A percentile compares a stretch with the other conserved stretches of the same genome.
Evolutionary conservation across 495 filamentous ascomycete species (phyloP).

Genomic region (Daldinia loculata): DNA sequence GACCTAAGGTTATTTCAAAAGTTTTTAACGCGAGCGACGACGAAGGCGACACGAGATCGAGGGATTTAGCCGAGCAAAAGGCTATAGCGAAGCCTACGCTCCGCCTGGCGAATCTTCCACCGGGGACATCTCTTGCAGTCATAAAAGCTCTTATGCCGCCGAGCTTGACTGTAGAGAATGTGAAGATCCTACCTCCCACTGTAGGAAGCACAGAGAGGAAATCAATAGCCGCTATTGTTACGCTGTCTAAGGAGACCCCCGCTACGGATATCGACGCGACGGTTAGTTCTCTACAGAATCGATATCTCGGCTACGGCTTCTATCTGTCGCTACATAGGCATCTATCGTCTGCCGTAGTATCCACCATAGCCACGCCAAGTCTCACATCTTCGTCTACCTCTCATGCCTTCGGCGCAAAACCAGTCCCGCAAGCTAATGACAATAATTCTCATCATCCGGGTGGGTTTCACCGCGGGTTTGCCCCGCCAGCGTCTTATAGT

Average conservation of each 20-base stretch:
- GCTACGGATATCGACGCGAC: conserved; percentile 84
- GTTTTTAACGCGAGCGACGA: conserved; percentile 58
- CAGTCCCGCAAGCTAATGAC: conserved; percentile 59
- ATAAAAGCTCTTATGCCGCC: conserved; percentile 77
- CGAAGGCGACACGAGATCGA: conserved; percentile 47
- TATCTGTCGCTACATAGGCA: conserved; percentile 82
- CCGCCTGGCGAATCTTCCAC: conserved; percentile 70
- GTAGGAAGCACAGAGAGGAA: conserved; percentile 69
- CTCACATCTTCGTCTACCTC: conserved; percentile 63
- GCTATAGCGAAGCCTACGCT: conserved; percentile 86
- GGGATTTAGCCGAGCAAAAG: conserved; percentile 68
- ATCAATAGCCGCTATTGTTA: conserved; percentile 84
- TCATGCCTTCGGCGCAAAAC: conserved; percentile 86
- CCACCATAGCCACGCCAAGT: conserved; percentile 60
- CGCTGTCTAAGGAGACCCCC: conserved; percentile 82
- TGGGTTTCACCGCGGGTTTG: conserved; percentile 73
- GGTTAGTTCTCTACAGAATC: conserved; percentile 80
- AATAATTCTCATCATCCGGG: conserved; percentile 68
- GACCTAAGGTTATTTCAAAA: conserved; percentile 47
- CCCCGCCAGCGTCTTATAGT: conserved; percentile 77
- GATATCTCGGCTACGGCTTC: conserved; percentile 87
- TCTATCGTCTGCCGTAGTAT: conserved; percentile 81
- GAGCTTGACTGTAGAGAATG: conserved; percentile 75
- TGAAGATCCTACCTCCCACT: conserved; percentile 70
- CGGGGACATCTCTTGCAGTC: conserved; percentile 72